These are phyloP conservation scores for Anacardium occidentale DNA, from an alignment of 345 rosid genomes.

Conservation along the genomic window DNA sequence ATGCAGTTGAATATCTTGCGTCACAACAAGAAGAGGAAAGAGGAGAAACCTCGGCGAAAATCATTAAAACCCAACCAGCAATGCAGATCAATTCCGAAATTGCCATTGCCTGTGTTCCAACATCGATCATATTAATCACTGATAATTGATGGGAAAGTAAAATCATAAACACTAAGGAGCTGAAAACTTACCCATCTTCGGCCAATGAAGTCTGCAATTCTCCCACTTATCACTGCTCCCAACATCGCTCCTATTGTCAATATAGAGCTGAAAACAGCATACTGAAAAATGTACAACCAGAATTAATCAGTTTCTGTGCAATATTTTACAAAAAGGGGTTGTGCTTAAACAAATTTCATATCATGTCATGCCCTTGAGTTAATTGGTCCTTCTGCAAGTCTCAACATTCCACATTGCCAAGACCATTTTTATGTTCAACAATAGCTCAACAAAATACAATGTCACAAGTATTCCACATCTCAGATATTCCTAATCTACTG, in stretches of 20 bases:
- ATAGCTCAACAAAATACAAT: neutral
- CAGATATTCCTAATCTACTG: too few species aligned
- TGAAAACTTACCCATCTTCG: conserved; percentile 31
- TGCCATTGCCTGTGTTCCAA: conserved; percentile 35
- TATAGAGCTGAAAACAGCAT: conserved; percentile 35
- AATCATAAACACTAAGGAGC: neutral
- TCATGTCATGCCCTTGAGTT: neutral
- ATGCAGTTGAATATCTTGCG: too few species aligned
- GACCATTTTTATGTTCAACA: too few species aligned
- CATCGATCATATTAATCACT: neutral
- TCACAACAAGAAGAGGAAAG: neutral
- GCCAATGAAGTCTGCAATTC: conserved; percentile 34
- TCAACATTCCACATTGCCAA: neutral
- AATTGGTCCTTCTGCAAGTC: too few species aligned
- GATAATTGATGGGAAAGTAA: neutral
- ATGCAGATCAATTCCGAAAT: conserved; percentile 27
- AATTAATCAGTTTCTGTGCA: neutral
- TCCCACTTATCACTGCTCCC: conserved; percentile 32
- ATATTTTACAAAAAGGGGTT: neutral
- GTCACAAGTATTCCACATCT: neutral
- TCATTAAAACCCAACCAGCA: conserved; percentile 33
- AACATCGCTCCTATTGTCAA: conserved; percentile 37
- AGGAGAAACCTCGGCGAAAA: conserved; percentile 25
- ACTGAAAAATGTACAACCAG: conserved; percentile 18
- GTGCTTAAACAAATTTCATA: neutral